phyloP scores from a whole-genome alignment of 225 moss, liverwort and hornwort genomes.

The Asterella californica region DNA sequence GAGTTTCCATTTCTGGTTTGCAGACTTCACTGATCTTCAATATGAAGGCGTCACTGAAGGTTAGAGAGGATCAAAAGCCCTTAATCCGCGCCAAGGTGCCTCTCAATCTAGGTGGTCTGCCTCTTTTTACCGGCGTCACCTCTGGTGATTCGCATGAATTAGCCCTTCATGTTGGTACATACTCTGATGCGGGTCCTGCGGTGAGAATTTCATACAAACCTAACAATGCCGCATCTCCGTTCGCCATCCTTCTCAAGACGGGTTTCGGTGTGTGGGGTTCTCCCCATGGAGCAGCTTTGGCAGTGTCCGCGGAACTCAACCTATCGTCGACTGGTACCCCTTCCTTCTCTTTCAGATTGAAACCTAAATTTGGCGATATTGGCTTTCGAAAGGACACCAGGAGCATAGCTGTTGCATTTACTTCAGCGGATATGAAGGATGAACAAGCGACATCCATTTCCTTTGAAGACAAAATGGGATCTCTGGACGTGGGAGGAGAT shows the following conservation, averaged over 20 bases:
- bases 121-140: constrained; percentile 74
- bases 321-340: constrained; percentile 62
- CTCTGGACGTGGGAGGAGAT: not conserved
- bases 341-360: constrained; percentile 70
- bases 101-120: constrained; percentile 64
- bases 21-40: constrained; percentile 16
- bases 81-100: constrained; percentile 86
- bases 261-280: constrained; percentile 94
- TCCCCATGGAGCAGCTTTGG: constrained; percentile 70
- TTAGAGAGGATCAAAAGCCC: constrained; percentile 80
- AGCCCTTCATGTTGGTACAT: constrained; percentile 78
- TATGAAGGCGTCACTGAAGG: constrained; percentile 87
- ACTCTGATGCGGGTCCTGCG: constrained; percentile 64
- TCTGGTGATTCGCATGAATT: constrained; percentile 77
- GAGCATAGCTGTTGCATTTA: constrained; percentile 38
- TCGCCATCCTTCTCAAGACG: constrained; percentile 67
- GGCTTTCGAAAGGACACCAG: constrained; percentile 67
- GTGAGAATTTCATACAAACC: constrained; percentile 78
- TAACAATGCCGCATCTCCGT: constrained; percentile 57
- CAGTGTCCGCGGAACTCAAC: constrained; percentile 75
- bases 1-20: not conserved
- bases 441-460: not conserved
- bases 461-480: constrained; percentile 13
- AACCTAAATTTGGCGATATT: constrained; percentile 80
- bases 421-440: constrained; percentile 15